A percentile compares a stretch with the other conserved stretches of the same genome.
Conservation (phyloP, 768 basidiomycete species). For the Mycena haematopus region DNA sequence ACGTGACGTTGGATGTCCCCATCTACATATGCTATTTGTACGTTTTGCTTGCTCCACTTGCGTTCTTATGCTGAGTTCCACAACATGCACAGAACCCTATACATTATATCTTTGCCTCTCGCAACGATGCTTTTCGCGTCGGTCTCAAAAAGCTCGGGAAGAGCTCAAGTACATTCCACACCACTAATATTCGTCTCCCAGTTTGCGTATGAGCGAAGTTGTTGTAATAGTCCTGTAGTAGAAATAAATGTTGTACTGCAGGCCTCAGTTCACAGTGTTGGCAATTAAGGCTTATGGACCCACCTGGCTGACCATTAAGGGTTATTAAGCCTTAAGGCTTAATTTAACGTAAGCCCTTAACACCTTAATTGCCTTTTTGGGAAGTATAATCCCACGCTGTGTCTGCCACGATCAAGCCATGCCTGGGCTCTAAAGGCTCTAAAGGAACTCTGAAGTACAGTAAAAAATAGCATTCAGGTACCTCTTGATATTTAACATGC, state of each 20-base stretch:
- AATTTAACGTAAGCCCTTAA: too few species aligned
- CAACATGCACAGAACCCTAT: constrained; percentile 9
- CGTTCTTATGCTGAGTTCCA: neutral
- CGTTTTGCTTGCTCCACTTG: neutral
- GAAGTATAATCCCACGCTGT: too few species aligned
- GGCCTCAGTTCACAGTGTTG: too few species aligned
- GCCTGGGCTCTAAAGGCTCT: too few species aligned
- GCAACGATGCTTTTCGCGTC: neutral
- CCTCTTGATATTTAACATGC: too few species aligned
- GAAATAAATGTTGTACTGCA: neutral
- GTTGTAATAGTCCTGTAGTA: constrained; percentile 15
- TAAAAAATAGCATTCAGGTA: too few species aligned
- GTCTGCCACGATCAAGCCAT: too few species aligned
- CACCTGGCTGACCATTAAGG: too few species aligned
- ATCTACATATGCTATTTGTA: constrained; percentile 11
- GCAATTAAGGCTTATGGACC: too few species aligned
- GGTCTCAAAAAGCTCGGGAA: constrained; percentile 9
- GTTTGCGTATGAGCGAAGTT: neutral
- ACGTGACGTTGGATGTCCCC: neutral
- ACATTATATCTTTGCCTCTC: constrained; percentile 1
- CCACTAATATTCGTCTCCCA: constrained; percentile 9
- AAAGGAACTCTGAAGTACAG: too few species aligned
- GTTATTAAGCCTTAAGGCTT: too few species aligned
- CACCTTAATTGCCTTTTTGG: too few species aligned
- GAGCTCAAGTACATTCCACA: constrained; percentile 15